Evolutionary conservation across 768 basidiomycete genomes (phyloP), one percentile per base, ranked within the genome.

Genomic region (Plicaturopsis crispa): DNA sequence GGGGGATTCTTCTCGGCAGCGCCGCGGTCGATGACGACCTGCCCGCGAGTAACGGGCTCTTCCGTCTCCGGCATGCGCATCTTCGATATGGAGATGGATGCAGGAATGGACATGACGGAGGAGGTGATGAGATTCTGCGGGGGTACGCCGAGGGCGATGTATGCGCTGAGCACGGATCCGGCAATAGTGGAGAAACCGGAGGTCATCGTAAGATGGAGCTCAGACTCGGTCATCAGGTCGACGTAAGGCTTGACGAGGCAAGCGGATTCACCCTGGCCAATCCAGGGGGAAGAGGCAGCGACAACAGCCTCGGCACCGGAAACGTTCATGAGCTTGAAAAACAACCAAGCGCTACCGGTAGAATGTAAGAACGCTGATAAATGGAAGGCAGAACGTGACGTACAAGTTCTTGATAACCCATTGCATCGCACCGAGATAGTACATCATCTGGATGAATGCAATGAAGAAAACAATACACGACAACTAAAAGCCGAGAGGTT

Each of bases 241-340:
- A 89, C 78, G 53, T 86, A 90, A 23, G 88, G 89, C 38, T 70
- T 72, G 47, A 91, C 86, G 46, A 92, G 65, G 59, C 88, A 89
- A 33, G 87, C 88, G 17, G 80, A 84, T 58, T 92, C 90, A 54
- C 85, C 90, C 61, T 87, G 84, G 16, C 91, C 91, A 47, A 94
- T 78, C 74, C 85, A 94, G n/a, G 91, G 91, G 0, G 89, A 91
- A 12, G 89, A 81, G 35, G 91, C 80, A 20, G 91, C 90, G 31
- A 94, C 88, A 41, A 94, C 84, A 24, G 91, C 90, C 55, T 94
- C 91, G 3, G 89, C 91, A 42, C 92, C 91, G n/a, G 91, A 92
- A 23, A 94, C 75, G 46, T 85, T 80, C 78, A 94, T 73, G 37
- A 86, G 61, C 59, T 89, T 91, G 67, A 87, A 90, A 73, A 94